Evolutionary conservation across 1,284 basidiomycete species (phyloP).

Genomic region (Coniophora puteana): DNA sequence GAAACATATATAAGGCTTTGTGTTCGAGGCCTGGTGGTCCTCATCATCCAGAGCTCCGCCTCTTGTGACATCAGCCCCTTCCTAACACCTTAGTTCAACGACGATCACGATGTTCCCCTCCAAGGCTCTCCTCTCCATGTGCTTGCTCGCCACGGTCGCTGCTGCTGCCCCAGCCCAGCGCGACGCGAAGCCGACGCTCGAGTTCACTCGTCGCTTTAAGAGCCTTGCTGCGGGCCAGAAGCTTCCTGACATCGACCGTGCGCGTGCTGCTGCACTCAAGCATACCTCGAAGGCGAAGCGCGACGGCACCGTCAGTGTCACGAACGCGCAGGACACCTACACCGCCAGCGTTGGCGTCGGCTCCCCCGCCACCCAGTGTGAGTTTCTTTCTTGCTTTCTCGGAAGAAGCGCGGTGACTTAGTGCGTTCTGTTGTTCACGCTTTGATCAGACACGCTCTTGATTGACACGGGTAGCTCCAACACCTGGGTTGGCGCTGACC

Average conservation of each 20-base stretch:
- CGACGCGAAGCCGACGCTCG: constrained; percentile 3
- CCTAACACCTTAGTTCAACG: too few species aligned
- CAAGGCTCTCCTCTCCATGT: constrained; percentile 5
- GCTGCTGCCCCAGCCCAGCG: constrained; percentile 2
- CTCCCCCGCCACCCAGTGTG: constrained; percentile 38
- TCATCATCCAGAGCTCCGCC: too few species aligned
- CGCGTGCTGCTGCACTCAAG: constrained; percentile 5
- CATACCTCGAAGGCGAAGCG: constrained; percentile 4
- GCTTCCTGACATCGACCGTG: too few species aligned
- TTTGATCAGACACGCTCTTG: constrained; percentile 9
- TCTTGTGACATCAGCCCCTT: too few species aligned
- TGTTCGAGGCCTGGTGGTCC: too few species aligned
- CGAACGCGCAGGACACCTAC: constrained; percentile 25
- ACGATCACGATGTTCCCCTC: constrained; percentile 10
- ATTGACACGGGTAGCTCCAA: constrained; percentile 25
- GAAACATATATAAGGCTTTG: too few species aligned
- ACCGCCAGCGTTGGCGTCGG: constrained; percentile 36
- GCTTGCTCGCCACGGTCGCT: constrained; percentile 3
- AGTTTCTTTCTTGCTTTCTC: constrained; percentile 13
- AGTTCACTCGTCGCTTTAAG: background rate
- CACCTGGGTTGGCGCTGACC: constrained; percentile 29
- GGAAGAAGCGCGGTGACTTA: background rate
- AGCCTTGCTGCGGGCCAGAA: constrained; percentile 4
- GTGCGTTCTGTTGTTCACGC: background rate
- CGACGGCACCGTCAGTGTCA: constrained; percentile 1